A percentile compares a stretch with the other conserved stretches of the same genome.
Conservation (phyloP, 305 asterid genomes). For the Stenogyne calaminthoides region DNA sequence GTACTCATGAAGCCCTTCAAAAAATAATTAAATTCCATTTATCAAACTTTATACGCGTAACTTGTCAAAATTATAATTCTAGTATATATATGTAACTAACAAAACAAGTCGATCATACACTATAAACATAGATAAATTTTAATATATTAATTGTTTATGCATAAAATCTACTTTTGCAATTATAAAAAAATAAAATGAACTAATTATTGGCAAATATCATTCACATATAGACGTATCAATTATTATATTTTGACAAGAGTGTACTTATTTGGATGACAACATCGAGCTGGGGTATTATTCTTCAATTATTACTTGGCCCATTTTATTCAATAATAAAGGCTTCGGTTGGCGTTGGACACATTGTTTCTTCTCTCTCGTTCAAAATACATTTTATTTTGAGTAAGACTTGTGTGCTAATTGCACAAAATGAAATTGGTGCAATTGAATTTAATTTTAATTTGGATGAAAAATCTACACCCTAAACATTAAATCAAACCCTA, state of each 20-base stretch:
- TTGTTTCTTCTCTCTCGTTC: not conserved
- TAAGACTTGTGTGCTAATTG: too few species aligned
- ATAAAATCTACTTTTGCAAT: not conserved
- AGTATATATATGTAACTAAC: too few species aligned
- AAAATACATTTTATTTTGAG: not conserved
- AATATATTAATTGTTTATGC: not conserved
- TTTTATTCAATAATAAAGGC: not conserved
- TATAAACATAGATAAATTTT: not conserved
- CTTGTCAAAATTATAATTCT: too few species aligned
- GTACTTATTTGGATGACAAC: not conserved
- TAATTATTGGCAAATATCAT: not conserved
- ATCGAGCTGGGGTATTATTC: not conserved
- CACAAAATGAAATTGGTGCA: too few species aligned
- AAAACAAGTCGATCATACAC: not conserved
- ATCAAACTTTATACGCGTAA: too few species aligned
- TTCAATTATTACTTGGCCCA: conserved; percentile 8
- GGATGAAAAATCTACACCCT: too few species aligned
- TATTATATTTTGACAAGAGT: not conserved
- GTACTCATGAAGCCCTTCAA: too few species aligned
- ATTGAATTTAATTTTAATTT: too few species aligned
- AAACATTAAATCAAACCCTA: too few species aligned
- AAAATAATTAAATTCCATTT: too few species aligned
- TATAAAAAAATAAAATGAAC: not conserved
- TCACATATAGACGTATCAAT: not conserved
- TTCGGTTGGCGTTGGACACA: conserved; percentile 25